Conservation (phyloP, 306 rosid genomes). For the Acacia crassicarpa region DNA sequence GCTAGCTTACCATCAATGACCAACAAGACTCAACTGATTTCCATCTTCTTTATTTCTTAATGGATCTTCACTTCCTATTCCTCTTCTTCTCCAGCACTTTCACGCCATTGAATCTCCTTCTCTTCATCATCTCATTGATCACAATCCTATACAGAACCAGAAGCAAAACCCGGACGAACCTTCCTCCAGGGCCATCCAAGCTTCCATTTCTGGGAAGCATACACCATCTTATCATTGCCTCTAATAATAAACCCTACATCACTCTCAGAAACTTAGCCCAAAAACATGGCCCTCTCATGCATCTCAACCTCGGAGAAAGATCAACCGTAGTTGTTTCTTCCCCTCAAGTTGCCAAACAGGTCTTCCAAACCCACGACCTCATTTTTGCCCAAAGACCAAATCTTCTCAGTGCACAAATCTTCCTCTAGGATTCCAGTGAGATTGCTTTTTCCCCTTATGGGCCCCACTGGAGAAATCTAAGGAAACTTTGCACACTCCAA, state of each 20-base stretch:
- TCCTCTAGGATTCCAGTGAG: too few relatives aligned
- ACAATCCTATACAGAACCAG: background rate
- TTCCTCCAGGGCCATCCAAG: slow-evolving; percentile 31
- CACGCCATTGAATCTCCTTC: background rate
- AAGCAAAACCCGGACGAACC: background rate
- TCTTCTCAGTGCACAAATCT: too few relatives aligned
- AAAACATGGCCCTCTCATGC: slow-evolving; percentile 19
- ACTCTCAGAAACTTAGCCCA: background rate
- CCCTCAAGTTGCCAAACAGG: too few relatives aligned
- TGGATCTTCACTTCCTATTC: background rate
- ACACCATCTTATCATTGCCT: slow-evolving; percentile 20
- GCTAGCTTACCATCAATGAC: too few relatives aligned
- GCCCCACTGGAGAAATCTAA: too few relatives aligned
- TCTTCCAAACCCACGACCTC: too few relatives aligned
- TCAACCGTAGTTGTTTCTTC: slow-evolving; percentile 27
- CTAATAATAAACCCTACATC: background rate
- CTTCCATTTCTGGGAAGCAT: slow-evolving; percentile 34
- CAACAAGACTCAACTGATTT: background rate
- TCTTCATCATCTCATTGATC: background rate
- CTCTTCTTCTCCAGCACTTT: background rate
- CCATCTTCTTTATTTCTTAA: background rate
- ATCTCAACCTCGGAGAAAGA: slow-evolving; percentile 11
- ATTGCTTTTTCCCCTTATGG: too few relatives aligned
- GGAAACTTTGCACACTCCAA: too few relatives aligned
- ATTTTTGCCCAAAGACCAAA: too few relatives aligned